Conservation (phyloP, 331 rosid species). For the Quercus tomentella region DNA sequence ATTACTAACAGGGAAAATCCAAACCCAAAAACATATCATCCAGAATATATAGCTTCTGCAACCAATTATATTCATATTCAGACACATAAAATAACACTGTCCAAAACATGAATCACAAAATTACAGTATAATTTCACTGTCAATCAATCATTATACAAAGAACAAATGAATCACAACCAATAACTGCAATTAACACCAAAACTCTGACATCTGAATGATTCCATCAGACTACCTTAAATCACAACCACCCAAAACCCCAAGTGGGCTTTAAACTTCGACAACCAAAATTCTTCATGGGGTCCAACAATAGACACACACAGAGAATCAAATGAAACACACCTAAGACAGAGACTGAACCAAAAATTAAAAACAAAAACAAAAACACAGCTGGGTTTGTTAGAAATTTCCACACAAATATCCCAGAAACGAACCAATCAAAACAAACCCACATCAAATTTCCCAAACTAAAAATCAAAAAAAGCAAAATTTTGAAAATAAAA, state of each 20-base stretch:
- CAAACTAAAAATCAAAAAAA: neutral
- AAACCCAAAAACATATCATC: neutral
- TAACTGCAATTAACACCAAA: neutral
- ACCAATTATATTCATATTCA: neutral
- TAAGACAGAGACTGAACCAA: neutral
- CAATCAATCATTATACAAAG: neutral
- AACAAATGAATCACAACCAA: neutral
- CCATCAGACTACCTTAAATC: neutral
- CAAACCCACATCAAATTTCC: neutral
- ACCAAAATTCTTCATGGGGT: neutral
- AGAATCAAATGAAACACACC: neutral
- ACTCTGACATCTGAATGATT: neutral
- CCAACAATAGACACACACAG: neutral
- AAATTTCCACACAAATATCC: neutral
- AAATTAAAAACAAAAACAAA: neutral
- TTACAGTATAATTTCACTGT: neutral
- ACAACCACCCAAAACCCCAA: neutral
- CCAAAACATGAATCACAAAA: neutral
- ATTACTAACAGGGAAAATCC: neutral
- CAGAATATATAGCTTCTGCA: neutral
- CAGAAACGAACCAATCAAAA: neutral
- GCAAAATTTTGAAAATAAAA: neutral
- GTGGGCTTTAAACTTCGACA: neutral
- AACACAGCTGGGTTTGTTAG: neutral
- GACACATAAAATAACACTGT: neutral